phyloP scores from a whole-genome alignment of 2,329 filamentous ascomycete species.

The Verticillium nonalfalfae region DNA sequence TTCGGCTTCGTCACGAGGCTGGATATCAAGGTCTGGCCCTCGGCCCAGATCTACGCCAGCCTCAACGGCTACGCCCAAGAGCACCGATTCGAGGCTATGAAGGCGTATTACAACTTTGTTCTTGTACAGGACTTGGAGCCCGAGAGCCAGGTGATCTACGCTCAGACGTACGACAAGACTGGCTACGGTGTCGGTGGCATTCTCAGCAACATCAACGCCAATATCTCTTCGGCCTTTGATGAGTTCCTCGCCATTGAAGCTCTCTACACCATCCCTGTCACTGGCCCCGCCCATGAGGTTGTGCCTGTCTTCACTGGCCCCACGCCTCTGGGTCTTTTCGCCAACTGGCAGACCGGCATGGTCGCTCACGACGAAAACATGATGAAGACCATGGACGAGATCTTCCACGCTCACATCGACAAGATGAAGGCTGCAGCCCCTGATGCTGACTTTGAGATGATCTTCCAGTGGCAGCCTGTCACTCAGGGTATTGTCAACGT shows the following conservation, averaged over 20 bases:
- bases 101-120: constrained; percentile 3
- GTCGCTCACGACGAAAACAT: constrained; percentile 1
- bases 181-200: background rate
- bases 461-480: constrained; percentile 19
- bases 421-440: background rate
- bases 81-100: background rate
- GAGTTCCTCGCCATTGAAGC: constrained; percentile 4
- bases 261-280: background rate
- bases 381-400: constrained; percentile 1
- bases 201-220: background rate
- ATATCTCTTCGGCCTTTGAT: constrained; percentile 2
- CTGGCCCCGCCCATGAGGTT: background rate
- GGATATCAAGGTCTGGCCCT: constrained; percentile 9
- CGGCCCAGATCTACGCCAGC: constrained; percentile 5
- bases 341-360: constrained; percentile 1
- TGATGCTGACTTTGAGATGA: constrained; percentile 7
- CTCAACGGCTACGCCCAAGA: background rate
- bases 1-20: constrained; percentile 30
- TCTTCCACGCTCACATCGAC: background rate
- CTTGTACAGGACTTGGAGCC: constrained; percentile 2
- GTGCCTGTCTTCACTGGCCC: constrained; percentile 1
- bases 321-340: background rate
- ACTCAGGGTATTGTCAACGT: constrained; percentile 19
- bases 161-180: background rate
- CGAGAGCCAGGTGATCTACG: constrained; percentile 3